Percentiles rank a stretch among this genome's conserved stretches.
Conservation (phyloP, 176 grass and related monocot genomes). For the Musa itinerans region DNA sequence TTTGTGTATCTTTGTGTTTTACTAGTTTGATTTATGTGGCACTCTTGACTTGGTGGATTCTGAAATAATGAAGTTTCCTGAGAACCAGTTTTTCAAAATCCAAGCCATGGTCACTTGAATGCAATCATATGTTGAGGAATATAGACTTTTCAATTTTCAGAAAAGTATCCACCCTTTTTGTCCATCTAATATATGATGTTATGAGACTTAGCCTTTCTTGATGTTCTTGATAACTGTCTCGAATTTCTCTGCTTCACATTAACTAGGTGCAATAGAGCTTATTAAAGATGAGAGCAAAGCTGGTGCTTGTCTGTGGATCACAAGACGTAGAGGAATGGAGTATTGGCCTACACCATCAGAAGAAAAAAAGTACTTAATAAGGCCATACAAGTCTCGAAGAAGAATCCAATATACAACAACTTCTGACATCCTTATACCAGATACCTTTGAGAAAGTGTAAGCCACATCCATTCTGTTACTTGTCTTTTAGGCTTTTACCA, state of each 20-base stretch:
- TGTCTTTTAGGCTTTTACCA: not conserved
- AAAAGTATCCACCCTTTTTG: not conserved
- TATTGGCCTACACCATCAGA: constrained; percentile 81
- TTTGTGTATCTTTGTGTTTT: not conserved
- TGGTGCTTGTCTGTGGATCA: constrained; percentile 92
- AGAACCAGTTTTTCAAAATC: not conserved
- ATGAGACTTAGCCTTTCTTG: not conserved
- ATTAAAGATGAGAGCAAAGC: constrained; percentile 90
- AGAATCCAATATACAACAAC: constrained; percentile 36
- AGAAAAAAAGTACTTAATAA: constrained; percentile 49
- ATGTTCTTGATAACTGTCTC: not conserved
- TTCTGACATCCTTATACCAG: constrained; percentile 46
- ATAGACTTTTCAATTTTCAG: not conserved
- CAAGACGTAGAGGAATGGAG: constrained; percentile 71
- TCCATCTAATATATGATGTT: not conserved
- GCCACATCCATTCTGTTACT: not conserved
- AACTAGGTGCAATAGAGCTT: constrained; percentile 68
- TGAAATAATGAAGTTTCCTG: not conserved
- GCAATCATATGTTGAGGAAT: not conserved
- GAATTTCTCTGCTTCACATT: constrained; percentile 1
- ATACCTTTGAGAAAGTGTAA: constrained; percentile 89
- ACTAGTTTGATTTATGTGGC: not conserved
- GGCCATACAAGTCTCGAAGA: constrained; percentile 41
- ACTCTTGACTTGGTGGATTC: not conserved
- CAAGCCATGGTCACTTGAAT: not conserved